Base-by-base conservation (phyloP, 1,284 basidiomycete species). In the Takashimella tepidaria region DNA sequence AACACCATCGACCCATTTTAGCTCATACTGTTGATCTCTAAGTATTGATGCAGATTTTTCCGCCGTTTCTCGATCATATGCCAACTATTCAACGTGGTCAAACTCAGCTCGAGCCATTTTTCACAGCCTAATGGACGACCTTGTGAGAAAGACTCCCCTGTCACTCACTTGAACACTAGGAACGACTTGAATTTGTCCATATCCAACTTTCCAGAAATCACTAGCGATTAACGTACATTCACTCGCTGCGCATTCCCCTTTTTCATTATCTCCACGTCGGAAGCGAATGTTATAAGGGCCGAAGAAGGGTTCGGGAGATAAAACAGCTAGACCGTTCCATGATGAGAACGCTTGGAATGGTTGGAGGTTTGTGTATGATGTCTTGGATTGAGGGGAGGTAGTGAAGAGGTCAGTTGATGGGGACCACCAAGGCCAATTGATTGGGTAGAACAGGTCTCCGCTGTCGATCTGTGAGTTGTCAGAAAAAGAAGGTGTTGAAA, bases 361-460 rank as follows among this genome's bases (percentile, higher is more conserved):
- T 19, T 66, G 45, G 2, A 75, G 66, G 1, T 41, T 20, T 5
- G 58, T 42, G 48, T 65, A 75, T 1, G 61, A 52, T 3, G 27
- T 20, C 16, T 45, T 50, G 1, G 69, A 60, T 10, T 24, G 26
- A 0, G 73, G 64, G 0, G 72, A 70, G 19, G 60, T 68, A 16
- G 59, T 53, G 53, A 77, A 72, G 10, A 76, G 60, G 22, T 70
- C 57, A 26, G 62, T 62, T 0, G 68, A 73, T 0, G 76, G 72
- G 2, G 63, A 55, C 75, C 73, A 76, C 60, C 66, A 72, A 2
- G 62, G 45, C 10, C 53, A 42, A 16, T 62, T 53, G 49, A 77
- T 76, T 2, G 74, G 72, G 58, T 77, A 76, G 60, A 76, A 76
- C 6, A 77, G 59, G 56, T 77, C 70, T n/a, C 71, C 70, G 4